phyloP scores from a whole-genome alignment of 176 grass and related monocot species.

The Oropetium thomaeum region DNA sequence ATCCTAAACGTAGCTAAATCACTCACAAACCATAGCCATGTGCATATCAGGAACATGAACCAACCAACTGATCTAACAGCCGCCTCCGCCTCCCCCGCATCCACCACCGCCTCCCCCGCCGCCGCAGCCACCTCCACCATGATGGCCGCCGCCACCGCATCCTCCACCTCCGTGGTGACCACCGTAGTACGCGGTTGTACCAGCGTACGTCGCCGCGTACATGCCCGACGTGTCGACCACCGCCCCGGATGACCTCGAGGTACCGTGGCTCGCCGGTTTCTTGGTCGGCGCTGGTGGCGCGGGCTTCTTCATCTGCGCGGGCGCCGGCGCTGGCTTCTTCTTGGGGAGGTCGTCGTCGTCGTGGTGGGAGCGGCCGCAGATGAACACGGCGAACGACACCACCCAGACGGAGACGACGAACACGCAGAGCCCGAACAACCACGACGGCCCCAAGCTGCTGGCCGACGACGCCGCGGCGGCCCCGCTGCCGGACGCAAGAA shows the following conservation, averaged over 20 bases:
- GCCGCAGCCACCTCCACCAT: neutral
- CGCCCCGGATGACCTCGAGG: neutral
- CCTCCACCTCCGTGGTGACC: neutral
- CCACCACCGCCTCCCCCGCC: neutral
- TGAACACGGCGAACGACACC: slow-evolving; percentile 33
- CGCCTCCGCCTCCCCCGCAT: neutral
- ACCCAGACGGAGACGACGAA: neutral
- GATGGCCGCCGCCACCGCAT: neutral
- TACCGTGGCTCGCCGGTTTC: neutral
- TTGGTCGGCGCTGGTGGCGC: too few species aligned
- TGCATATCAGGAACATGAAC: too few species aligned
- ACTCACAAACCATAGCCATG: too few species aligned
- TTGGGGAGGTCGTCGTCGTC: neutral
- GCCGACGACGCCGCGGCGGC: neutral
- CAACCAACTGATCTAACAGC: too few species aligned
- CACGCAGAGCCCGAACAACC: slow-evolving; percentile 21
- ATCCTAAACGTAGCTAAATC: too few species aligned
- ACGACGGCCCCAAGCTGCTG: neutral
- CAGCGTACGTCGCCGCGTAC: neutral
- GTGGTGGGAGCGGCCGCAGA: slow-evolving; percentile 27
- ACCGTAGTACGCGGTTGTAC: neutral
- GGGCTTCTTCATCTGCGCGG: neutral
- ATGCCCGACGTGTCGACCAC: neutral
- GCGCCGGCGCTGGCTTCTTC: slow-evolving; percentile 12
- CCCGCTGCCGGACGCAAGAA: neutral